Percentiles rank a stretch among this genome's conserved stretches.
Evolutionary conservation across 768 basidiomycete genomes (phyloP).

Genomic region (Arthromyces matolae): DNA sequence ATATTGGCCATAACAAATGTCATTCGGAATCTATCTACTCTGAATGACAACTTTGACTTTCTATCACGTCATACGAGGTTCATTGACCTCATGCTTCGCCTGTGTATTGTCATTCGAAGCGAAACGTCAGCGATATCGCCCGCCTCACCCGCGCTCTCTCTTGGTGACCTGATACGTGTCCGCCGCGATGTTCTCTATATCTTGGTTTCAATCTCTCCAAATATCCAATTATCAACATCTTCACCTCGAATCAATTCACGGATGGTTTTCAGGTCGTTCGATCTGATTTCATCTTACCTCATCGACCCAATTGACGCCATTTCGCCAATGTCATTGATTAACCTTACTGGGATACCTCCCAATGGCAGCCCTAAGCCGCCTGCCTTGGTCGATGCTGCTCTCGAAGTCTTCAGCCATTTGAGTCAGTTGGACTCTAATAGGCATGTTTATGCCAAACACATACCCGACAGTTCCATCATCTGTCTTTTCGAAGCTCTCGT

Average conservation of each 20-base stretch:
- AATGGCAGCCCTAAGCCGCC: slow-evolving; percentile 49
- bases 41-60: slow-evolving; percentile 65
- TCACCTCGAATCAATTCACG: slow-evolving; percentile 40
- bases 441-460: slow-evolving; percentile 56
- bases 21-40: slow-evolving; percentile 80
- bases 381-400: slow-evolving; percentile 64
- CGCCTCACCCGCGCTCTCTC: slow-evolving; percentile 56
- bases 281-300: slow-evolving; percentile 71
- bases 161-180: slow-evolving; percentile 65
- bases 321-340: slow-evolving; percentile 56
- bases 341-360: slow-evolving; percentile 45
- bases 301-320: slow-evolving; percentile 65
- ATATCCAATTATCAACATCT: slow-evolving; percentile 45
- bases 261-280: slow-evolving; percentile 56
- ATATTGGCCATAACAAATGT: slow-evolving; percentile 73
- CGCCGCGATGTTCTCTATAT: slow-evolving; percentile 77
- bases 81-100: slow-evolving; percentile 61
- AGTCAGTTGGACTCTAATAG: slow-evolving; percentile 78
- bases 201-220: slow-evolving; percentile 56
- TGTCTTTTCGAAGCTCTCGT: slow-evolving; percentile 66
- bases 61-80: slow-evolving; percentile 63
- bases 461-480: slow-evolving; percentile 58
- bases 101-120: slow-evolving; percentile 50
- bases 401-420: slow-evolving; percentile 82
- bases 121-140: slow-evolving; percentile 35